Evolutionary conservation across 306 rosid genomes (phyloP), one percentile per base, ranked within the genome.

Genomic region (Castanea sativa): DNA sequence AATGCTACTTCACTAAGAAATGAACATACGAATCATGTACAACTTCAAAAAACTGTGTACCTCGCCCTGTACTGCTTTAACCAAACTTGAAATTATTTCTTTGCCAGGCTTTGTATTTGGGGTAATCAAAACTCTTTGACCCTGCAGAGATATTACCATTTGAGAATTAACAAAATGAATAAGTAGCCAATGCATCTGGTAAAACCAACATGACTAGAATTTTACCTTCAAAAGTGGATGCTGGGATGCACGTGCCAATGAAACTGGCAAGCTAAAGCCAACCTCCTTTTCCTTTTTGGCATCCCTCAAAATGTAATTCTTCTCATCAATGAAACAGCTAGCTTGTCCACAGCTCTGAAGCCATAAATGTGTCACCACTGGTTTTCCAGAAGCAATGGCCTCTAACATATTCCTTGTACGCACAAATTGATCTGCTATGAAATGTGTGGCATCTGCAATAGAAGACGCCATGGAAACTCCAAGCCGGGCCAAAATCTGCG

Each of bases 331-430:
- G 83, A 93, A 89, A 86, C 97, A 91, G 79, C 83, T 87, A 58
- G 98, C 97, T 88, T 93, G 94, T 68, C 98, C 99, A 81, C 98
- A 96, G 85, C 94, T 91, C 71, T 93, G 94, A 35, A 96, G 82
- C 99, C 99, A 96, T 75, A 81, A 85, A 87, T 87, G 98, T n/a
- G 97, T 91, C 61, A 96, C 98, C 78, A 96, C 99, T 58, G 90
- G 94, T 86, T 96, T 93, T 43, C 97, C 94, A 57, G 71, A 84
- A 78, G 99, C 96, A 75, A 96, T 96, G 69, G 99, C 98, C 84
- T 90, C 96, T 78, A 96, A 83, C 96, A 96, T 90, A 86, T 93
- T 96, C 80, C 96, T 91, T 30, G 98, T 93, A 4, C 97, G 96
- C 80, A 91, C 89, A 82, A 96, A 96, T 69, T 90, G 85, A 86